These are phyloP conservation scores for Blastobotrys indianensis DNA, from an alignment of 1,139 yeast genomes.

Conservation along the genomic window DNA sequence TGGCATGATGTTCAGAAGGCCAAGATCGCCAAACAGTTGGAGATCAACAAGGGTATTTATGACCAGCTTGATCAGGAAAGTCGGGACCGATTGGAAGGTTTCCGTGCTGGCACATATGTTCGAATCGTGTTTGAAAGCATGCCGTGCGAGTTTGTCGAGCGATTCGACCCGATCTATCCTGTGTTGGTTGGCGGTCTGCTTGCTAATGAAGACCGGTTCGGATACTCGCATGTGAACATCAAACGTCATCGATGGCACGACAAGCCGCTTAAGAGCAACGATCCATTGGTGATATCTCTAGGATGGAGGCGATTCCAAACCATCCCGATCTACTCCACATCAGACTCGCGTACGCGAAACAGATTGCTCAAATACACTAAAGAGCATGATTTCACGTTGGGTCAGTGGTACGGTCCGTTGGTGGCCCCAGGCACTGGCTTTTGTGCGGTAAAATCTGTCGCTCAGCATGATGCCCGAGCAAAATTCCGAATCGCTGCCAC, in stretches of 20 bases:
- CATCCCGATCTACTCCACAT: constrained; percentile 88
- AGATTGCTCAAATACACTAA: constrained; percentile 98
- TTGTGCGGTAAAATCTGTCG: constrained; percentile 89
- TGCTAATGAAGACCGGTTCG: constrained; percentile 88
- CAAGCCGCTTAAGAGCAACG: constrained; percentile 89
- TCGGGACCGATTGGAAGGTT: constrained; percentile 83
- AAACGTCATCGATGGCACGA: constrained; percentile 99
- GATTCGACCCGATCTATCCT: constrained; percentile 80
- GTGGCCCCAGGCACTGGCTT: constrained; percentile 97
- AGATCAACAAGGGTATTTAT: constrained; percentile 69
- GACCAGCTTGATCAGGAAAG: constrained; percentile 69
- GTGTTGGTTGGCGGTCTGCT: constrained; percentile 85
- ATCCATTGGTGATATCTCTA: constrained; percentile 84
- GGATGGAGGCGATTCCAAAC: constrained; percentile 99
- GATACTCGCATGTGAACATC: constrained; percentile 85
- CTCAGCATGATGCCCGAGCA: constrained; percentile 76
- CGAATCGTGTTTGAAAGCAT: constrained; percentile 75
- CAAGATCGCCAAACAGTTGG: constrained; percentile 92
- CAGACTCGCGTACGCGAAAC: constrained; percentile 95
- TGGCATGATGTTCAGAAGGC: constrained; percentile 98
- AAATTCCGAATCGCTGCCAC: constrained; percentile 97
- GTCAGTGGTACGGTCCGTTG: constrained; percentile 93
- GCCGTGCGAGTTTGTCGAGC: constrained; percentile 87
- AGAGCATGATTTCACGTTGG: constrained; percentile 95
- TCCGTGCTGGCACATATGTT: constrained; percentile 89